Conservation (phyloP, 2,329 filamentous ascomycete species). For the Alternaria postmessia region DNA sequence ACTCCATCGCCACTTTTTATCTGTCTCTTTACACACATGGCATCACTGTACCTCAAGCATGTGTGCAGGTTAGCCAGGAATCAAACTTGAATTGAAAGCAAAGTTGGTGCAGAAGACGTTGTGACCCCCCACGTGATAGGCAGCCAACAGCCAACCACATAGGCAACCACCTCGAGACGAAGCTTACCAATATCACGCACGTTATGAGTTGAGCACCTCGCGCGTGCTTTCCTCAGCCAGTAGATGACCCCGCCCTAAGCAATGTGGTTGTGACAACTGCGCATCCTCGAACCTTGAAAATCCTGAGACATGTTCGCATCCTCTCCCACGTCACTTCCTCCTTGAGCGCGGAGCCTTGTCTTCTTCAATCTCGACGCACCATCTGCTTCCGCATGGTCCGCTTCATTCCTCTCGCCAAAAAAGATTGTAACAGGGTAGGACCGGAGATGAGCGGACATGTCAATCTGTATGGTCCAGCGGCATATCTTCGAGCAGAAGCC, state of each 20-base stretch:
- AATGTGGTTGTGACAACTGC: conserved; percentile 2
- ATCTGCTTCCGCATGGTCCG: background rate
- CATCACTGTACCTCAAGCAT: background rate
- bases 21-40: background rate
- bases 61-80: background rate
- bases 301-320: background rate
- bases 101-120: background rate
- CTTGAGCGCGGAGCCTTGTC: conserved; percentile 1
- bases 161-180: background rate
- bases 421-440: background rate
- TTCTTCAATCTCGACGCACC: background rate
- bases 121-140: background rate
- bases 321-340: background rate
- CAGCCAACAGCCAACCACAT: background rate
- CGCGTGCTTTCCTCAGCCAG: background rate
- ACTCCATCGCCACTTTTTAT: conserved; percentile 7
- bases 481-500: background rate
- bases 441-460: background rate
- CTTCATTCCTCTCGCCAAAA: background rate
- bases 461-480: background rate
- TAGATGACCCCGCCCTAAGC: background rate
- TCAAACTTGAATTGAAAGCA: conserved; percentile 2
- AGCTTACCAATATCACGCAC: background rate
- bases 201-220: background rate
- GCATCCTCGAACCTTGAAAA: background rate